These are phyloP conservation scores for Mortierella claussenii DNA, from an alignment of 192 early-diverging fungal species.

Conservation along the genomic window DNA sequence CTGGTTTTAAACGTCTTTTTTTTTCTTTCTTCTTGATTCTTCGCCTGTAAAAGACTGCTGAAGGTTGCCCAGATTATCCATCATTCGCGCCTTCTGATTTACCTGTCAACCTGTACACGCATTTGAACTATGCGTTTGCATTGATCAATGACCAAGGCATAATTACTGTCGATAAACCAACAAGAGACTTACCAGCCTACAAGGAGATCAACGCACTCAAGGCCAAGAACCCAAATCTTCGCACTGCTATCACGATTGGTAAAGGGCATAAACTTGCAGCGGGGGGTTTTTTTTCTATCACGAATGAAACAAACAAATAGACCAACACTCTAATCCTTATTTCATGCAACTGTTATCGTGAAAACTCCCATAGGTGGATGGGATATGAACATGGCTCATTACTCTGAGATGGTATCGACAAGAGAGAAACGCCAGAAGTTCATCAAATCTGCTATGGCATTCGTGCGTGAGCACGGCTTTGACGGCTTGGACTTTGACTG, in stretches of 20 bases:
- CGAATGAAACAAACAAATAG: too few relatives aligned
- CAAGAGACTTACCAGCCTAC: background rate
- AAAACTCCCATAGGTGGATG: constrained; percentile 15
- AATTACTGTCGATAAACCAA: constrained; percentile 6
- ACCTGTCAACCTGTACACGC: constrained; percentile 26
- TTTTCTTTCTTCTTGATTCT: too few relatives aligned
- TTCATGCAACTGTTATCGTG: too few relatives aligned
- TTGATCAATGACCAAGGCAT: constrained; percentile 22
- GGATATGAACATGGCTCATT: constrained; percentile 42
- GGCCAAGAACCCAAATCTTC: constrained; percentile 16
- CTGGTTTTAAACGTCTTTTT: too few relatives aligned
- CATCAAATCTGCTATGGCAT: constrained; percentile 16
- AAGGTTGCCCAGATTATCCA: constrained; percentile 27
- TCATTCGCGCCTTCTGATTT: constrained; percentile 19
- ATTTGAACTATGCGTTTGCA: constrained; percentile 38
- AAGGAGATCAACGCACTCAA: constrained; percentile 27
- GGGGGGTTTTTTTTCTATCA: too few relatives aligned
- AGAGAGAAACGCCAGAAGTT: constrained; percentile 31
- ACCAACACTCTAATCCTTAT: too few relatives aligned
- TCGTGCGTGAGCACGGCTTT: constrained; percentile 22
- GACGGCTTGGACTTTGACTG: constrained; percentile 47
- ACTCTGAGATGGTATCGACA: constrained; percentile 32
- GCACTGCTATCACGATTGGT: constrained; percentile 35
- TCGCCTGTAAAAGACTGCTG: constrained; percentile 33
- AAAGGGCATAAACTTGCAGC: background rate